Conservation (phyloP, 352 stramenopile species). For the Pythium oligandrum region DNA sequence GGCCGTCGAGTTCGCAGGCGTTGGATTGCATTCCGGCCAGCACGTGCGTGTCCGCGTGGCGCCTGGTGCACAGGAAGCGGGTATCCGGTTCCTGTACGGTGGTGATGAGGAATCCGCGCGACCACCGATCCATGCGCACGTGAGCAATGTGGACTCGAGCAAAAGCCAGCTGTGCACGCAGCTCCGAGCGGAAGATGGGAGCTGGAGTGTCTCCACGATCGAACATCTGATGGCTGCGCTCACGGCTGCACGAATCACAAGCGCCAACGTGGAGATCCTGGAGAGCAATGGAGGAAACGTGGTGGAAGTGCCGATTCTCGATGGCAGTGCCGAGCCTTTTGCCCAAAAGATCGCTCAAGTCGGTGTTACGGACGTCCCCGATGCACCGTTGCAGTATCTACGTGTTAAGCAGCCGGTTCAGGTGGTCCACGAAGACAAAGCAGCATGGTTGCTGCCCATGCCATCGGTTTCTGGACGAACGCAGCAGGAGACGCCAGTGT, state of each 20-base stretch:
- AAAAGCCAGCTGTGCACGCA: constrained; percentile 58
- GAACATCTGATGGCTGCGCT: constrained; percentile 72
- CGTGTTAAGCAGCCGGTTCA: constrained; percentile 48
- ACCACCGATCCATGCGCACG: constrained; percentile 22
- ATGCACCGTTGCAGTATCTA: constrained; percentile 21
- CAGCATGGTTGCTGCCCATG: constrained; percentile 57
- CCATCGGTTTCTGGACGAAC: constrained; percentile 15
- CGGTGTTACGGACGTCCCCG: constrained; percentile 27
- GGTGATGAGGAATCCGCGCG: background rate
- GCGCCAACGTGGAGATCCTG: constrained; percentile 35
- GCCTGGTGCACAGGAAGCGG: constrained; percentile 23
- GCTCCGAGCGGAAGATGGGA: constrained; percentile 15
- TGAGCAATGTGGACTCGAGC: constrained; percentile 32
- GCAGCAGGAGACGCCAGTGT: constrained; percentile 16
- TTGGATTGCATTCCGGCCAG: constrained; percentile 55
- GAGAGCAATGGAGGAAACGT: background rate
- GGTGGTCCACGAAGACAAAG: constrained; percentile 56
- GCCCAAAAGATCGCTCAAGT: constrained; percentile 28
- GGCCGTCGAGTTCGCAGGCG: constrained; percentile 41
- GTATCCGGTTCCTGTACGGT: constrained; percentile 25
- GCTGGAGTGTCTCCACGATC: constrained; percentile 37
- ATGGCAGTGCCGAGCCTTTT: constrained; percentile 54
- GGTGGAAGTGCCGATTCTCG: constrained; percentile 58
- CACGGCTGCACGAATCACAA: constrained; percentile 35
- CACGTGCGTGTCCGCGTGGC: constrained; percentile 26